These are phyloP conservation scores for Eucalyptus shirleyi DNA, from an alignment of 345 rosid genomes.

Conservation along the genomic window DNA sequence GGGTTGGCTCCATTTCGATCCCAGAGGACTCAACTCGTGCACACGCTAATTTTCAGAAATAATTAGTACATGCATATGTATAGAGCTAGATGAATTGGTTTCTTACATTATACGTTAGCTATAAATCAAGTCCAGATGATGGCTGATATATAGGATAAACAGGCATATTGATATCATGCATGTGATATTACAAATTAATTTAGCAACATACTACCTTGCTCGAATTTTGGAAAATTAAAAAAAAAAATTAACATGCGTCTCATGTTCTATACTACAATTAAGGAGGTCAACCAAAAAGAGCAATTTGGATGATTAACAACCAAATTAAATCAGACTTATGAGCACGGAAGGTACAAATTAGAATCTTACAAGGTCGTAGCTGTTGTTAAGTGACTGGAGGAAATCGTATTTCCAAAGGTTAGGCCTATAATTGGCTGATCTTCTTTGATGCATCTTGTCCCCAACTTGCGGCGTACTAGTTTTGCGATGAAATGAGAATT, in stretches of 20 bases:
- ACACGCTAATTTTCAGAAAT: not conserved
- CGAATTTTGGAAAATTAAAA: too few relatives aligned
- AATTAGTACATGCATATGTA: not conserved
- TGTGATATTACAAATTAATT: not conserved
- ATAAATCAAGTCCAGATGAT: not conserved
- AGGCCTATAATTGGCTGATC: constrained; percentile 36
- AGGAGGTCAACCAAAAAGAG: not conserved
- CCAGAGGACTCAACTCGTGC: not conserved
- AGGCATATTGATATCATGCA: not conserved
- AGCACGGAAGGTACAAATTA: not conserved
- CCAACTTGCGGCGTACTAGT: not conserved
- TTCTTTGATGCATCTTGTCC: not conserved
- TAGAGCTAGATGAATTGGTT: not conserved
- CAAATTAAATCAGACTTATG: not conserved
- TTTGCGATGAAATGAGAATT: not conserved
- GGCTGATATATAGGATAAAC: not conserved
- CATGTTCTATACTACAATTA: too few relatives aligned
- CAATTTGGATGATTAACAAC: not conserved
- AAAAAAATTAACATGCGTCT: not conserved
- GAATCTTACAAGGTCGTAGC: constrained; percentile 11
- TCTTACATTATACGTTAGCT: not conserved
- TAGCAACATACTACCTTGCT: not conserved
- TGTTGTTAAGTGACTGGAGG: constrained; percentile 15
- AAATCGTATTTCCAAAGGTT: constrained; percentile 37
- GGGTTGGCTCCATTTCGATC: not conserved